Conservation (phyloP, 2,329 filamentous ascomycete species). For the Exophiala sideris region DNA sequence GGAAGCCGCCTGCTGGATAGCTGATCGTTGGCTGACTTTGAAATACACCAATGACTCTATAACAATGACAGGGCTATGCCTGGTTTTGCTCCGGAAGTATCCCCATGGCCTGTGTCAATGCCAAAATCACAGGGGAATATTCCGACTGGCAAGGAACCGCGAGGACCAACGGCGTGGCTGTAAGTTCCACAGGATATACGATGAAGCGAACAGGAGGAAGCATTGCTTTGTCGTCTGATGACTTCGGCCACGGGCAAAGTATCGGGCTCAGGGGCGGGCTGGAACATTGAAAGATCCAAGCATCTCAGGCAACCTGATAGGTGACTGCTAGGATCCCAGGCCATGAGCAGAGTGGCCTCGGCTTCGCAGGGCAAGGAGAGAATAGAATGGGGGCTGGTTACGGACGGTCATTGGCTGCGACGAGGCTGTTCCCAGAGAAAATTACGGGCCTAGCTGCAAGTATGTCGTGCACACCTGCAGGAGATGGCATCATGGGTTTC, state of each 20-base stretch:
- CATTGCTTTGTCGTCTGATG: constrained; percentile 6
- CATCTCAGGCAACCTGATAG: not conserved
- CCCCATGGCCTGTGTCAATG: constrained; percentile 4
- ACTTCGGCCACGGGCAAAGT: not conserved
- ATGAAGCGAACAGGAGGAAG: not conserved
- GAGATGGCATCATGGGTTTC: constrained; percentile 3
- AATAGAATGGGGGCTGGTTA: not conserved
- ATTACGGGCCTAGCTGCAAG: constrained; percentile 22
- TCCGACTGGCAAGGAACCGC: constrained; percentile 18
- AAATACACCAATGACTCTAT: constrained; percentile 14
- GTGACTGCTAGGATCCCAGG: constrained; percentile 4
- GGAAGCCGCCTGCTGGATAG: constrained; percentile 14
- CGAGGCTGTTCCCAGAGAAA: constrained; percentile 3
- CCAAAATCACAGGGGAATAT: constrained; percentile 15
- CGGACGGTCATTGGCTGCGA: constrained; percentile 2
- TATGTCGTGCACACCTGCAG: constrained; percentile 22
- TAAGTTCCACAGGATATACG: not conserved
- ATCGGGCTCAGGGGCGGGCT: not conserved
- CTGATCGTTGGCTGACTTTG: constrained; percentile 17
- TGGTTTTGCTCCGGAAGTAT: constrained; percentile 4
- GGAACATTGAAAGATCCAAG: constrained; percentile 8
- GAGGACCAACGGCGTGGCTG: not conserved
- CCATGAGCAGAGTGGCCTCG: constrained; percentile 1
- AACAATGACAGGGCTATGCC: constrained; percentile 7
- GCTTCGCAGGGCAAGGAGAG: not conserved